Evolutionary conservation across 2,329 filamentous ascomycete genomes (phyloP).

Genomic region (Metarhizium guizhouense): DNA sequence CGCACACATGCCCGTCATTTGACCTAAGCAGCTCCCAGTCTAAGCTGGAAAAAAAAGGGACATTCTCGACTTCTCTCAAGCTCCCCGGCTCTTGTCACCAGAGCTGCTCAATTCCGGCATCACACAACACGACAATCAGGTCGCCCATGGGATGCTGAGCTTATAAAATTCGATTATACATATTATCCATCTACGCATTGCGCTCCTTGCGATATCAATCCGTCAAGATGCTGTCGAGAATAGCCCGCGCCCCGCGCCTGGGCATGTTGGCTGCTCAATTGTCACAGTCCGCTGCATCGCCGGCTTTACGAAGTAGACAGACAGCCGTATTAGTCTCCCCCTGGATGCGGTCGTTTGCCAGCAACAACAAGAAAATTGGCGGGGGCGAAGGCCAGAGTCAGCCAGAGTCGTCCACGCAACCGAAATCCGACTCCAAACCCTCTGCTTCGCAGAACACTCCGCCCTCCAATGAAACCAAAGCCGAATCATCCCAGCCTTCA

Average conservation of each 20-base stretch:
- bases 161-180: not conserved
- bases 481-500: slow-evolving; percentile 10
- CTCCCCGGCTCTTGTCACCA: not conserved
- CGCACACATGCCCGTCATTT: not conserved
- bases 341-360: slow-evolving; percentile 21
- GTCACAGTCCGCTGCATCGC: slow-evolving; percentile 15
- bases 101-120: not conserved
- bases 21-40: not conserved
- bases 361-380: slow-evolving; percentile 8
- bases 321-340: slow-evolving; percentile 13
- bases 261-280: slow-evolving; percentile 21
- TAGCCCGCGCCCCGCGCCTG: slow-evolving; percentile 24
- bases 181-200: not conserved
- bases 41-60: not conserved
- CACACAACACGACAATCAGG: not conserved
- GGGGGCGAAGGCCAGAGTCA: slow-evolving; percentile 4
- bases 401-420: not conserved
- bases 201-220: not conserved
- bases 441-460: not conserved
- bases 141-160: slow-evolving; percentile 2
- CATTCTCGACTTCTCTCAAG: not conserved
- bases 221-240: slow-evolving; percentile 30
- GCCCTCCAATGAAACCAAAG: not conserved
- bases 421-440: slow-evolving; percentile 7
- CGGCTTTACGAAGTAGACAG: slow-evolving; percentile 17